phyloP scores from a whole-genome alignment of 495 filamentous ascomycete genomes.

The Talaromyces liani region DNA sequence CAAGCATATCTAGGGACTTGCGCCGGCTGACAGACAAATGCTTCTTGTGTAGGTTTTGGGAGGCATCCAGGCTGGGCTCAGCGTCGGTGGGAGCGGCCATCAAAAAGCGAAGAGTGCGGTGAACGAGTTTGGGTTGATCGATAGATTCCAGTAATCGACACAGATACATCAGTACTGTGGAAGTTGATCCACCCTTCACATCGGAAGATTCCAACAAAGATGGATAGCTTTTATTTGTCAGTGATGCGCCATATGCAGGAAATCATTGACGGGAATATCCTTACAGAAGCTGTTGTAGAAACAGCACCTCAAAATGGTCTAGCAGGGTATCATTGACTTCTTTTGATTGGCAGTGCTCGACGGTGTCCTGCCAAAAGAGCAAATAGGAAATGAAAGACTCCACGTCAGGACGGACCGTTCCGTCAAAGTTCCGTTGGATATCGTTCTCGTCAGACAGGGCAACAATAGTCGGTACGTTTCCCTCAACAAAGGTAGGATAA shows the following conservation, averaged over 20 bases:
- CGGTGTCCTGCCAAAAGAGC: slow-evolving; percentile 94
- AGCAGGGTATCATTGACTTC: slow-evolving; percentile 89
- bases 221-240: slow-evolving; percentile 50
- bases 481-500: slow-evolving; percentile 36
- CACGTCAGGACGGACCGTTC: slow-evolving; percentile 64
- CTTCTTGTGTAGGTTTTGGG: slow-evolving; percentile 27
- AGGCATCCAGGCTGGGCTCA: slow-evolving; percentile 23
- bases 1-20: slow-evolving; percentile 82
- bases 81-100: slow-evolving; percentile 59
- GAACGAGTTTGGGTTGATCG: slow-evolving; percentile 85
- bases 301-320: slow-evolving; percentile 96
- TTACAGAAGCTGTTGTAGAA: slow-evolving; percentile 89
- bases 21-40: slow-evolving; percentile 61
- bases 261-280: slow-evolving; percentile 17
- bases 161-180: slow-evolving; percentile 91
- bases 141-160: slow-evolving; percentile 83
- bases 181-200: slow-evolving; percentile 89
- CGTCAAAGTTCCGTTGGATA: slow-evolving; percentile 34
- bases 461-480: slow-evolving; percentile 71
- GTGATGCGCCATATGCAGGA: background rate
- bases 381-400: slow-evolving; percentile 92
- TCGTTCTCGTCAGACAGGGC: slow-evolving; percentile 71
- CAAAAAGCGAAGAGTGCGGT: slow-evolving; percentile 88
- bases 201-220: slow-evolving; percentile 95
- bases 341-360: slow-evolving; percentile 85